These are phyloP conservation scores for Miscanthus lutarioriparius DNA, from an alignment of 176 grass and related monocot genomes.

Conservation along the genomic window DNA sequence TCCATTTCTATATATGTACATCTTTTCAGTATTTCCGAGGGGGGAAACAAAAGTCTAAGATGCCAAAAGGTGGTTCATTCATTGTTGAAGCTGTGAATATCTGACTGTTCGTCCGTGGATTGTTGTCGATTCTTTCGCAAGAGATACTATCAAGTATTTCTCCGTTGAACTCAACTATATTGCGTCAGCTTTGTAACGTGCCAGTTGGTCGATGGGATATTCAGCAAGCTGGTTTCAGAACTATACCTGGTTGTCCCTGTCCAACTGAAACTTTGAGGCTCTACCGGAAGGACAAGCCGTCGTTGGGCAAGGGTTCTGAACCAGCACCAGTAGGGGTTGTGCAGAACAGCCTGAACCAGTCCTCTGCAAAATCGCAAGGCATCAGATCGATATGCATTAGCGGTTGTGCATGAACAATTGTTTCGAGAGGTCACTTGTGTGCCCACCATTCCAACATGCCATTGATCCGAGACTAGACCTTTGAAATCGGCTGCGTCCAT, in stretches of 20 bases:
- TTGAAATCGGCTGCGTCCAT: slow-evolving; percentile 78
- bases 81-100: background rate
- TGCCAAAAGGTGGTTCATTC: slow-evolving; percentile 6
- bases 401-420: background rate
- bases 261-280: slow-evolving; percentile 34
- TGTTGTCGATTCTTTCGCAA: background rate
- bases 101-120: background rate
- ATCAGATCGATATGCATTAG: slow-evolving; percentile 20
- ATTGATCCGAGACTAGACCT: slow-evolving; percentile 78
- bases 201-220: slow-evolving; percentile 19
- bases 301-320: slow-evolving; percentile 66
- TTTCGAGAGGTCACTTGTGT: slow-evolving; percentile 1
- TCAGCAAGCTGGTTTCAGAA: slow-evolving; percentile 1
- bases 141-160: slow-evolving; percentile 27
- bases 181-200: slow-evolving; percentile 8
- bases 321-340: slow-evolving; percentile 65
- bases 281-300: slow-evolving; percentile 12
- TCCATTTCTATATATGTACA: slow-evolving; percentile 21
- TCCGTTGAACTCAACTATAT: slow-evolving; percentile 3
- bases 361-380: slow-evolving; percentile 43
- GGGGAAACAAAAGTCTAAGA: background rate
- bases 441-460: slow-evolving; percentile 94
- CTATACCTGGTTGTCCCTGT: slow-evolving; percentile 28
- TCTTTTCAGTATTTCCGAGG: background rate
- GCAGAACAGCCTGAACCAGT: slow-evolving; percentile 40